Percentiles rank a stretch among this genome's conserved stretches.
Conservation (phyloP, 202 grass and related monocot genomes). For the Setaria italica region DNA sequence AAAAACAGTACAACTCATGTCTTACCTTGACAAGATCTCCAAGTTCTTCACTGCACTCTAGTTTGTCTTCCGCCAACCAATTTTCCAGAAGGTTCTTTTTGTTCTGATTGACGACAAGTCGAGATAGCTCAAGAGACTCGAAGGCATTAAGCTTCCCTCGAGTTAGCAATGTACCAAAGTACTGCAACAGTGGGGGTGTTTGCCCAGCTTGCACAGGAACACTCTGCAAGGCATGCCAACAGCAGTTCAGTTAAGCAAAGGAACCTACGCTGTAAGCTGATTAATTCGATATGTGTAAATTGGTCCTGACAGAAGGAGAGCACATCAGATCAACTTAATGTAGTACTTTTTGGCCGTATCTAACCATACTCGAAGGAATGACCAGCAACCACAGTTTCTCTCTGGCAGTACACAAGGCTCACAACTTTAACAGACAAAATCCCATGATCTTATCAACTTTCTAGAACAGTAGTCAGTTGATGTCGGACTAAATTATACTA, state of each 20-base stretch:
- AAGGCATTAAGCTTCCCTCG: constrained; percentile 88
- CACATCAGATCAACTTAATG: not conserved
- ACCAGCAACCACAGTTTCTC: not conserved
- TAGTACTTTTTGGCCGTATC: not conserved
- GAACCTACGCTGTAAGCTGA: constrained; percentile 11
- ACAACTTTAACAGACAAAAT: not conserved
- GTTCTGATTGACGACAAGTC: constrained; percentile 94
- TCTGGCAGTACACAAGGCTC: not conserved
- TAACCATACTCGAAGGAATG: not conserved
- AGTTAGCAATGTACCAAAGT: constrained; percentile 88
- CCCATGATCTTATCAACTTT: not conserved
- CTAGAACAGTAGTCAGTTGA: not conserved
- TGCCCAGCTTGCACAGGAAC: constrained; percentile 98
- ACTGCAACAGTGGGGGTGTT: constrained; percentile 91
- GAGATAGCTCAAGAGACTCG: constrained; percentile 90
- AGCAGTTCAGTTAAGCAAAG: constrained; percentile 17
- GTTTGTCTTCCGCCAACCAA: constrained; percentile 94
- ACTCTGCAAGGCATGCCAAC: constrained; percentile 60
- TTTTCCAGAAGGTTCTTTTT: constrained; percentile 97
- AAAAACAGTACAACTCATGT: not conserved
- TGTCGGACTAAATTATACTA: not conserved
- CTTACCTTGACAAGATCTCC: constrained; percentile 97
- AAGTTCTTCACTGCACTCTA: constrained; percentile 95
- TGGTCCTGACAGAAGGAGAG: not conserved
- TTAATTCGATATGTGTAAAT: not conserved